Base-by-base conservation (phyloP, 257 asterid species). In the Craterostigma plantagineum region DNA sequence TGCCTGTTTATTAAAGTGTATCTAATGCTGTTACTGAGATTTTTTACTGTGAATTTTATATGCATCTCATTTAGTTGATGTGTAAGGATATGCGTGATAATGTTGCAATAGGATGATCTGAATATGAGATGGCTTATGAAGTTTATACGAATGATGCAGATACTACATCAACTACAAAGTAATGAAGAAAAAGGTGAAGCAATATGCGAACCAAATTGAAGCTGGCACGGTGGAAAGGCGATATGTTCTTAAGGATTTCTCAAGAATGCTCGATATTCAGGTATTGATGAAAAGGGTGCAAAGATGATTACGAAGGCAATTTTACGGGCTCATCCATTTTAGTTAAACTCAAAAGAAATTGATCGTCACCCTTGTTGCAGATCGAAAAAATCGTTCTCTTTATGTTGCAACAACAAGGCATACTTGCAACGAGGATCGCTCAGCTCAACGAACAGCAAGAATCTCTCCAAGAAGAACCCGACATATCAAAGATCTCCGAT, bases 101-200 rank as follows among this genome's bases (percentile, higher is more conserved):
- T n/a, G n/a, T n/a, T n/a, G n/a, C n/a, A n/a, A n/a, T n/a, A n/a
- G n/a, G n/a, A n/a, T n/a, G n/a, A n/a, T n/a, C n/a, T n/a, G n/a
- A n/a, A n/a, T n/a, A n/a, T n/a, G n/a, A n/a, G n/a, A 23, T 23
- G 30, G 30, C 30, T 23, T 23, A 23, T 6, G 30, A 23, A 2
- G 30, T 23, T 23, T 23, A 23, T 6, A 23, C 30, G 30, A 23
- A 11, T 34, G n/a, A 10, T 14, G 15, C 44, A 87, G 98, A 64
- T 82, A 83, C 70, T 87, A 87, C 54, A 79, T 87, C 84, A 87
- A 83, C 72, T 87, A 87, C 93, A 87, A 87, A 69, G 35, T 81
- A 46, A 82, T 87, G 95, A 87, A 87, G 92, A 87, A 76, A 61
- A 87, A 56, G 35, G 92, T 87, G 41, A 87, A 67, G 63, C 92